Evolutionary conservation across 768 basidiomycete genomes (phyloP), one percentile per base, ranked within the genome.

Genomic region (Imleria badia): DNA sequence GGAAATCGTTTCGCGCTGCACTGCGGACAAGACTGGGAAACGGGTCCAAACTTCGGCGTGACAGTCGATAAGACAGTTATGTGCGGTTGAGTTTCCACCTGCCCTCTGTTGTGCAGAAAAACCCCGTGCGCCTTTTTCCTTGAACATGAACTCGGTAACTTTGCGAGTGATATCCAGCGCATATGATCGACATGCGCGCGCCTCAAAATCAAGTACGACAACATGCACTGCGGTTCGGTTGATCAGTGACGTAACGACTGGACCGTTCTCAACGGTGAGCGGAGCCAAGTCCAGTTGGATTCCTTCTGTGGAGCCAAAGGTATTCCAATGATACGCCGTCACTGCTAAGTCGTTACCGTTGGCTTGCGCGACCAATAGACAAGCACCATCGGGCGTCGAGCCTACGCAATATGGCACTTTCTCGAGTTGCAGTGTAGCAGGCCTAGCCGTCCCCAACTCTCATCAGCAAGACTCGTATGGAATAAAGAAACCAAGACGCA

Each of bases 11-110:
- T 76, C 72, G 9, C 79, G 74, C 34, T 74, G 72, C n/a, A 85
- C 73, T 0, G 83, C 81, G 3, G 83, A 72, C 2, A 81, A 57
- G 4, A 85, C 83, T 0, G 83, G 83, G 61, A 83, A 85, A 12
- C 83, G 77, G 6, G 75, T 81, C 83, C 83, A 85, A 19, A 83
- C 78, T 14, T 83, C 81, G 0, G 75, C 65, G 48, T 81, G 76
- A 50, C 81, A 83, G 56, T 82, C 80, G 17, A 85, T 67, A 12
- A 85, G 67, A 41, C 70, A 76, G 49, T 83, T 86, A 55, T 83
- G 76, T 8, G 65, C 59, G 2, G 74, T 74, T 6, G 48, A 23
- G 17, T 43, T 51, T 17, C 13, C 46, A 0, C 50, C 52, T 7
- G 26, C 23, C 0, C 44, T 13, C 15, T 49, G 51, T 9, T 64